Conservation (phyloP, 805 yeast genomes). For the Candida vaughaniae region DNA sequence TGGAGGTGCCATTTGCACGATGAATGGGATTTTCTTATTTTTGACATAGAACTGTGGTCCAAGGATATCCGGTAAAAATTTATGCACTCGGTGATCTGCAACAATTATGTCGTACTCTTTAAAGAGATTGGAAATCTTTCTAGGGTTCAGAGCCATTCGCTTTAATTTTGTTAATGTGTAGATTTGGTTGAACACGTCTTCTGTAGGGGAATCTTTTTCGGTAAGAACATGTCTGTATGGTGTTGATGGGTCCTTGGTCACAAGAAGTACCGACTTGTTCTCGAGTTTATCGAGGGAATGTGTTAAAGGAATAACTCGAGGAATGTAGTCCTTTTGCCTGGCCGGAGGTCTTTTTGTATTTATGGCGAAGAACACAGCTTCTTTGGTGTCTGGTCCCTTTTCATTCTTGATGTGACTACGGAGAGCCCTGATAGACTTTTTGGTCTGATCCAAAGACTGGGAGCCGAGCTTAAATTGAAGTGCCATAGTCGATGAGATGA, state of each 20-base stretch:
- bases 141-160: conserved; percentile 42
- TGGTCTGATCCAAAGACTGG: conserved; percentile 8
- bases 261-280: conserved; percentile 52
- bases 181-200: conserved; percentile 60
- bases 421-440: conserved; percentile 10
- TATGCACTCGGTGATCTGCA: conserved; percentile 68
- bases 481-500: conserved; percentile 4
- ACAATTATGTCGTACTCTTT: conserved; percentile 66
- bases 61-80: conserved; percentile 54
- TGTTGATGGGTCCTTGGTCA: conserved; percentile 73
- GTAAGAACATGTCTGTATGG: conserved; percentile 51
- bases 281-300: conserved; percentile 50
- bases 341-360: conserved; percentile 29
- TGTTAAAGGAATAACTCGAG: conserved; percentile 50
- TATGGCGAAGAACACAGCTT: conserved; percentile 31
- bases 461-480: conserved; percentile 6
- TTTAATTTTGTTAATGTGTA: conserved; percentile 58
- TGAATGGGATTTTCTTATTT: conserved; percentile 65
- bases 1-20: conserved; percentile 58
- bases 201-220: conserved; percentile 52
- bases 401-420: conserved; percentile 16
- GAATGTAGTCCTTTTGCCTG: conserved; percentile 37
- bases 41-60: conserved; percentile 63
- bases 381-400: conserved; percentile 14
- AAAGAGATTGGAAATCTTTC: conserved; percentile 47